A percentile compares a stretch with the other conserved stretches of the same genome.
phyloP scores from a whole-genome alignment of 805 yeast genomes.

The Ogataea saltuana region DNA sequence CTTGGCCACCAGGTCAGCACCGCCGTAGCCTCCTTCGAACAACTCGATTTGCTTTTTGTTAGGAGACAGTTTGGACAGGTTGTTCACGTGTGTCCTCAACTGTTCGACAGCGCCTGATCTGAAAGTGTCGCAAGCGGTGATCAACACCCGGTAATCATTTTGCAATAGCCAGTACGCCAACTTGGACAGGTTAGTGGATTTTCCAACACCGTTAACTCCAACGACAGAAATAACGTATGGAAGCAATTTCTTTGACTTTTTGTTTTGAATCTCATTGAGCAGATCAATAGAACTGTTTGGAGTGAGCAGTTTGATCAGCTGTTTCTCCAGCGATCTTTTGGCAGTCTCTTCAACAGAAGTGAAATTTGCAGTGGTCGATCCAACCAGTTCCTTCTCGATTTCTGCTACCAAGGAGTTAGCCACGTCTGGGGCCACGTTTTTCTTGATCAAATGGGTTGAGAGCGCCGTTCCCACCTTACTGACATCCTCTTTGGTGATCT shows the following conservation, averaged over 20 bases:
- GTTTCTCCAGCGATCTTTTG: constrained; percentile 59
- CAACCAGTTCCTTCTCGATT: constrained; percentile 68
- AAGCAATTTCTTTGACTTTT: constrained; percentile 38
- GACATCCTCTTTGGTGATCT: constrained; percentile 62
- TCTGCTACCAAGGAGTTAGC: constrained; percentile 70
- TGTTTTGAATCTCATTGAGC: constrained; percentile 71
- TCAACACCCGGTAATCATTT: constrained; percentile 79
- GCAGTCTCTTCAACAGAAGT: constrained; percentile 75
- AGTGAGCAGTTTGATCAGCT: constrained; percentile 73
- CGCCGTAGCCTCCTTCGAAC: constrained; percentile 95
- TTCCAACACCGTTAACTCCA: constrained; percentile 98
- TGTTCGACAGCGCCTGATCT: constrained; percentile 99
- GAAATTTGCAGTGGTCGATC: constrained; percentile 71
- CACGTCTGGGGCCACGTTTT: constrained; percentile 90
- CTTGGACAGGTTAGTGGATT: constrained; percentile 92
- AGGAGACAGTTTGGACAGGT: constrained; percentile 68
- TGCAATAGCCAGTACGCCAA: constrained; percentile 94
- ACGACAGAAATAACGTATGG: constrained; percentile 97
- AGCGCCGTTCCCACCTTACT: constrained; percentile 63
- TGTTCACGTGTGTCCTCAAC: constrained; percentile 87
- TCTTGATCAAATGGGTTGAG: constrained; percentile 74
- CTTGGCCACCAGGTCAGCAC: constrained; percentile 89
- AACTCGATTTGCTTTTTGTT: constrained; percentile 56
- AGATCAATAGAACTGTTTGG: constrained; percentile 91
- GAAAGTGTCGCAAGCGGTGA: constrained; percentile 97